Conservation (phyloP, 2,329 filamentous ascomycete genomes). For the Lecanicillium sp. region DNA sequence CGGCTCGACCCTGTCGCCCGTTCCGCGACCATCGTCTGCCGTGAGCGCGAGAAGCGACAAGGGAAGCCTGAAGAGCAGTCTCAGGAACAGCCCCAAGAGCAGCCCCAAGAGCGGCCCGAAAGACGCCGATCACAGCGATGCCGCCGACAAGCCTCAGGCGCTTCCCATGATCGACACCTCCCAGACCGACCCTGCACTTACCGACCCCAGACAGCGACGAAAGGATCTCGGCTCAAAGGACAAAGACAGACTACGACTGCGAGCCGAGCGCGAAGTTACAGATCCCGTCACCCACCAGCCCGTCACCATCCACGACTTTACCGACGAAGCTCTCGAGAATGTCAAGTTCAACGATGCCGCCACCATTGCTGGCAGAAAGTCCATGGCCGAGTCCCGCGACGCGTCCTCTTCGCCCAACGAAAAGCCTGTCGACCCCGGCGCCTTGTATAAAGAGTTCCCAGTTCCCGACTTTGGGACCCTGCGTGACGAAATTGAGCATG, state of each 20-base stretch:
- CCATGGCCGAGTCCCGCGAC: slow-evolving; percentile 2
- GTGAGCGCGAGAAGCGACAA: slow-evolving; percentile 12
- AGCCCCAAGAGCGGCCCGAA: slow-evolving; percentile 14
- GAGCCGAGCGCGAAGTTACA: slow-evolving; percentile 57
- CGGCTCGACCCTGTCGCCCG: slow-evolving; percentile 20
- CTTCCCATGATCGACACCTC: slow-evolving; percentile 29
- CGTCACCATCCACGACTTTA: slow-evolving; percentile 62
- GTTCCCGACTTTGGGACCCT: slow-evolving; percentile 42
- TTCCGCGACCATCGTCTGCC: slow-evolving; percentile 23
- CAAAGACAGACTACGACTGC: slow-evolving; percentile 38
- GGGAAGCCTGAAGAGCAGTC: too few relatives aligned
- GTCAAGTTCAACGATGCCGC: slow-evolving; percentile 23
- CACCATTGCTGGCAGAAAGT: slow-evolving; percentile 6
- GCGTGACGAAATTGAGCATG: slow-evolving; percentile 25
- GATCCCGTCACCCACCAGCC: slow-evolving; percentile 69
- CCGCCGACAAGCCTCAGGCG: slow-evolving; percentile 15
- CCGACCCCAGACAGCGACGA: slow-evolving; percentile 41
- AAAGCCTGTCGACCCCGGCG: slow-evolving; percentile 32
- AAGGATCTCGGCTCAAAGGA: slow-evolving; percentile 31
- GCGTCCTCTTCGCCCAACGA: neutral
- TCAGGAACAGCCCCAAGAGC: slow-evolving; percentile 10
- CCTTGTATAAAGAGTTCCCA: slow-evolving; percentile 40
- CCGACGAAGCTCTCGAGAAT: slow-evolving; percentile 49
- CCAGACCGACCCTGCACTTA: slow-evolving; percentile 28
- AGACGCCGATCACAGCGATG: slow-evolving; percentile 14